Evolutionary conservation across 2,329 filamentous ascomycete genomes (phyloP).

Genomic region (Sporothrix luriei): DNA sequence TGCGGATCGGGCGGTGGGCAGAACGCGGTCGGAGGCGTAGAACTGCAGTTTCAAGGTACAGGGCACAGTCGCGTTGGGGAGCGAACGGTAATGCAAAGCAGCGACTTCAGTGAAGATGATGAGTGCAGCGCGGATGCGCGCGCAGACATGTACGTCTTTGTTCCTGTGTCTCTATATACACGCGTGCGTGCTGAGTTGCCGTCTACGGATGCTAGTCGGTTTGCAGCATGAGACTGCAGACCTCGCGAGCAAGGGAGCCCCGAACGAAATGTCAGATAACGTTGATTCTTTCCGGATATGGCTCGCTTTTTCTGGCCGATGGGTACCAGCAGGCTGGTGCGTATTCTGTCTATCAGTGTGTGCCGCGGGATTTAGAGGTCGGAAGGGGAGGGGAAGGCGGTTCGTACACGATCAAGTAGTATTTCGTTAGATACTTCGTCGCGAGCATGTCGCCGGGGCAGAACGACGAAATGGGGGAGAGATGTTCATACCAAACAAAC

Average conservation of each 20-base stretch:
- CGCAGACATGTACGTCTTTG: not conserved
- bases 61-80: not conserved
- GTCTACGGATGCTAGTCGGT: not conserved
- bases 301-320: not conserved
- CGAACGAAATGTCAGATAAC: not conserved
- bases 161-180: not conserved
- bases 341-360: not conserved
- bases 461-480: slow-evolving; percentile 18
- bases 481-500: not conserved
- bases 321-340: not conserved
- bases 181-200: slow-evolving; percentile 1
- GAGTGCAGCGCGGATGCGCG: not conserved
- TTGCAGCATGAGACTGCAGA: not conserved
- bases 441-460: not conserved
- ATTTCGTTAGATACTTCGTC: too few species aligned
- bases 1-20: not conserved
- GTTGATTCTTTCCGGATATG: not conserved
- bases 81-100: not conserved
- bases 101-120: not conserved
- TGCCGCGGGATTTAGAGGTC: not conserved
- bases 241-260: not conserved
- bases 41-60: not conserved
- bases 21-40: not conserved
- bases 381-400: not conserved
- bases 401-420: not conserved